Evolutionary conservation across 495 filamentous ascomycete species (phyloP), one percentile per base, ranked within the genome.

Genomic region (Annulohypoxylon maeteangense): DNA sequence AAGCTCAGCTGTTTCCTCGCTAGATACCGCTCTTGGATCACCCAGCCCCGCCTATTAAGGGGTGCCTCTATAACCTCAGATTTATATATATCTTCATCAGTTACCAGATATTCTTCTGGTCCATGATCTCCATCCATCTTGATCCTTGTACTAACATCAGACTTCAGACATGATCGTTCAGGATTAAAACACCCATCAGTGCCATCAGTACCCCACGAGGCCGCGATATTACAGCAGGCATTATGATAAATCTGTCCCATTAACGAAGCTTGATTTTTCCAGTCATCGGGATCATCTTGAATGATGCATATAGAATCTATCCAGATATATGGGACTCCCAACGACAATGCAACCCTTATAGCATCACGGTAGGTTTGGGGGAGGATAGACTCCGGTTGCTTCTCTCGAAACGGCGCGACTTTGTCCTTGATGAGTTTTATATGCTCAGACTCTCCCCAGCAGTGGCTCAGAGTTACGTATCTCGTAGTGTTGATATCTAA

Each of bases 21-120:
- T n/a, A 81, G 60, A 8, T 78, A 44, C 16, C 76, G 67, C 68
- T 81, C 79, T 48, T 81, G 78, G 10, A 77, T 27, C 6, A 75
- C 75, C 79, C 79, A 81, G 7, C 63, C 78, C 20, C 79, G 74
- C 7, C 23, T 65, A 8, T 56, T 56, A 1, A 56, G 53, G 2
- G 29, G 31, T 20, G n/a, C 53, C 20, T 38, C 8, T 14, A 4
- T 40, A 38, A 56, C 23, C 0, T 56, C 31, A 14, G 14, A 7
- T 22, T 0, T 7, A 5, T 56, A 56, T 22, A 31, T 2, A 38
- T 12, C 4, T 2, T 5, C 1, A 8, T 56, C 7, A 7, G 5
- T 3, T 1, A 38, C 16, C n/a, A 18, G 0, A 20, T 56, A 40
- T 56, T 56, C 31, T 12, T 12, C n/a, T 38, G 16, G 3, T 16